Evolutionary conservation across 2,329 filamentous ascomycete genomes (phyloP), one percentile per base, ranked within the genome.

Genomic region (Alternaria ethzedia): DNA sequence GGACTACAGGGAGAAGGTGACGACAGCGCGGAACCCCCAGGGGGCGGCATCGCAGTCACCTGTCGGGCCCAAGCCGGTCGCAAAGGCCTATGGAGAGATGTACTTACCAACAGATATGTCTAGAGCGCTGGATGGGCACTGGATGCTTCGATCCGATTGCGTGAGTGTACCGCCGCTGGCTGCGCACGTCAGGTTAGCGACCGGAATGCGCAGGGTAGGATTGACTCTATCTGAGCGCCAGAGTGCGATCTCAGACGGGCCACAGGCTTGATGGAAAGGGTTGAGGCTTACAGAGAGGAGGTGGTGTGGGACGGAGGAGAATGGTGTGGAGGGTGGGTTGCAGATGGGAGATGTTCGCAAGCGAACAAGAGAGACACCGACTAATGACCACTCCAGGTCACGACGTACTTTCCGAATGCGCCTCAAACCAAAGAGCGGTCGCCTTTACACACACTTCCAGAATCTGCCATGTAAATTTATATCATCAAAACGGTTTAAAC

Each of bases 91-190:
- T 58, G 60, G 70, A 70, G 74, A 71, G 69, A 67, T 54, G 70
- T 69, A 80, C 78, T 72, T 78, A 80, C 76, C 70, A 62, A 65
- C 55, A 71, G 72, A 68, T 57, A 64, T 69, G 69, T 67, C 63
- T 65, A 66, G 60, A 59, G 57, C 57, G 68, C 69, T 67, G 68
- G 67, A 71, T 69, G 68, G 68, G 70, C 68, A 66, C 66, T 67
- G 63, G 65, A 71, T 65, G 70, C 67, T 75, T 74, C 70, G 73
- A 75, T 73, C 66, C 67, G 67, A 63, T 75, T 76, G 74, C 75
- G 77, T 78, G 49, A 41, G 49, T 52, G 69, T 74, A 72, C 73
- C 75, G 75, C 77, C 76, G 77, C 72, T 72, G 65, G 70, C 68
- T 76, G 75, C 60, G 67, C 68, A 67, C 72, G 65, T 69, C 70